Conservation (phyloP, 352 stramenopile genomes). For the Phytophthora boehmeriae region DNA sequence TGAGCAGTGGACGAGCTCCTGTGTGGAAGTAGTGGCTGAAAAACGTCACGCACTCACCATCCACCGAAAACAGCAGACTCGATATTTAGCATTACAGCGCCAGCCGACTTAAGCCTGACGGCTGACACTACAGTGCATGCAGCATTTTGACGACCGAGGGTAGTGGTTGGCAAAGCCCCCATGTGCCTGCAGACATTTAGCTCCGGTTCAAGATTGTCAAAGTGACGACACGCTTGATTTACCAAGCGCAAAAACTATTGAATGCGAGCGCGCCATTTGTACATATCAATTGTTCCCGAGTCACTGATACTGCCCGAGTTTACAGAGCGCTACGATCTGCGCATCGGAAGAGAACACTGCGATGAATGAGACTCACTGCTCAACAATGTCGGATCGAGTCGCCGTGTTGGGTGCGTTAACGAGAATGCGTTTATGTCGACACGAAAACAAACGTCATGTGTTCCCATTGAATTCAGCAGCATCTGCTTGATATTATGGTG, state of each 20-base stretch:
- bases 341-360: too few species aligned
- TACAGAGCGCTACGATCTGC: too few species aligned
- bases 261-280: slow-evolving; percentile 3
- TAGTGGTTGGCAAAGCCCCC: slow-evolving; percentile 8
- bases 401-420: too few species aligned
- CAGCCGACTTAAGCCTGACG: slow-evolving; percentile 11
- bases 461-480: too few species aligned
- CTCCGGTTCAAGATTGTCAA: slow-evolving; percentile 18
- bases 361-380: too few species aligned
- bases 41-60: slow-evolving; percentile 16
- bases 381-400: too few species aligned
- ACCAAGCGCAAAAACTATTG: not conserved
- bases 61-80: slow-evolving; percentile 14
- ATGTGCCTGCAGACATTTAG: slow-evolving; percentile 8
- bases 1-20: not conserved
- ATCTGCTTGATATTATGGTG: too few species aligned
- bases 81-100: slow-evolving; percentile 15
- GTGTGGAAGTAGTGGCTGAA: not conserved
- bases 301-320: too few species aligned
- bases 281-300: not conserved
- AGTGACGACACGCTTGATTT: slow-evolving; percentile 24
- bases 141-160: slow-evolving; percentile 5
- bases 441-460: too few species aligned
- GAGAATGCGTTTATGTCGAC: too few species aligned
- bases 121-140: slow-evolving; percentile 2